Evolutionary conservation across 1,284 basidiomycete genomes (phyloP).

Genomic region (Trichosporon faecale): DNA sequence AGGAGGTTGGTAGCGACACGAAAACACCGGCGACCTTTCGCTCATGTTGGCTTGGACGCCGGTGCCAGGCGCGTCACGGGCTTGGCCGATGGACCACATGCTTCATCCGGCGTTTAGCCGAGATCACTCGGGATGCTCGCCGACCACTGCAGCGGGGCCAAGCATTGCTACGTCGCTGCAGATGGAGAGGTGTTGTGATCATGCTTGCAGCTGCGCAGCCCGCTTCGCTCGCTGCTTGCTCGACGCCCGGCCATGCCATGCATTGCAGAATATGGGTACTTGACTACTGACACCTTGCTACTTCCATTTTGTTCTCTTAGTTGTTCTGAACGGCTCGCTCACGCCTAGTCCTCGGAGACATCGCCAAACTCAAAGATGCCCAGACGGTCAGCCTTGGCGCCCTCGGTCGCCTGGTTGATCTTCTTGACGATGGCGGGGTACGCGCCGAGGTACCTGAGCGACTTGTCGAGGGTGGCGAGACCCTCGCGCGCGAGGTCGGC

Average conservation of each 20-base stretch:
- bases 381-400: slow-evolving; percentile 69
- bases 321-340: not conserved
- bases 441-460: slow-evolving; percentile 66
- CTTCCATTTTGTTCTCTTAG: not conserved
- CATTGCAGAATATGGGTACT: slow-evolving; percentile 1
- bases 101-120: not conserved
- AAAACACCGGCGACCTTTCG: not conserved
- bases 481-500: slow-evolving; percentile 67
- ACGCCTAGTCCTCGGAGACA: slow-evolving; percentile 28
- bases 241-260: not conserved
- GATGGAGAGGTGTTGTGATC: not conserved
- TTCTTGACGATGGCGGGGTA: slow-evolving; percentile 70
- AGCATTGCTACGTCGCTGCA: too few relatives aligned
- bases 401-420: slow-evolving; percentile 60
- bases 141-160: not conserved
- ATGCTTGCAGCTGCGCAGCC: too few relatives aligned
- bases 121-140: not conserved
- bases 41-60: not conserved
- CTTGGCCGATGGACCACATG: not conserved
- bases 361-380: slow-evolving; percentile 74
- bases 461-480: slow-evolving; percentile 73
- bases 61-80: not conserved
- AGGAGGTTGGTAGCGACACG: not conserved
- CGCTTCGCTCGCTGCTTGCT: not conserved
- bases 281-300: not conserved